Conservation (phyloP, 2,329 filamentous ascomycete genomes). For the Coniochaeta prunicola region DNA sequence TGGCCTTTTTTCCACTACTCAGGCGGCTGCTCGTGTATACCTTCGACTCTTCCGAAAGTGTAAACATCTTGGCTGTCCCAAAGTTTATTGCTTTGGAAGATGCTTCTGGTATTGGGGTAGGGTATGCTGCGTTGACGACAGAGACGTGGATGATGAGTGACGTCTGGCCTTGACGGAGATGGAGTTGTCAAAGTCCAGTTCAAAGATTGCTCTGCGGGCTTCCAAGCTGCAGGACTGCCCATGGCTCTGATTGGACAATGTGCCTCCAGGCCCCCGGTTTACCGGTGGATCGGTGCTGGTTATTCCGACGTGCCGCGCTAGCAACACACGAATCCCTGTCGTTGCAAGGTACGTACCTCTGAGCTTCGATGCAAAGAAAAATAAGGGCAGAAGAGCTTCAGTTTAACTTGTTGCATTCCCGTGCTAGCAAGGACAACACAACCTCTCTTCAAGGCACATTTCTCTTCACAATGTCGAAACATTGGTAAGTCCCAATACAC, state of each 20-base stretch:
- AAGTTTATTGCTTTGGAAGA: background rate
- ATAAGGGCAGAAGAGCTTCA: background rate
- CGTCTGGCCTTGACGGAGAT: background rate
- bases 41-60: constrained; percentile 95
- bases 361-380: background rate
- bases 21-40: constrained; percentile 35
- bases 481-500: constrained; percentile 14
- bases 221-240: background rate
- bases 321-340: background rate
- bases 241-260: background rate
- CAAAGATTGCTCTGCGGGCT: background rate
- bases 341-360: background rate
- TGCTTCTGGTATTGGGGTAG: background rate
- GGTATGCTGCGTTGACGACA: background rate
- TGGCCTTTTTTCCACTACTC: background rate
- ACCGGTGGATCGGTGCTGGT: background rate
- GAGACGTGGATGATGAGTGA: background rate
- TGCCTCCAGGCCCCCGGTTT: background rate
- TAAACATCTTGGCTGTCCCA: constrained; percentile 43
- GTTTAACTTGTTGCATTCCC: background rate
- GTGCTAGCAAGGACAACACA: background rate
- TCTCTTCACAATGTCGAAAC: constrained; percentile 19
- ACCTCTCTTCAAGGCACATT: too few species aligned
- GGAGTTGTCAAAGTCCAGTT: background rate
- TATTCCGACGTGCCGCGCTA: background rate